Conservation (phyloP, 2,329 filamentous ascomycete genomes). For the Aspergillus fumigatiaffinis region DNA sequence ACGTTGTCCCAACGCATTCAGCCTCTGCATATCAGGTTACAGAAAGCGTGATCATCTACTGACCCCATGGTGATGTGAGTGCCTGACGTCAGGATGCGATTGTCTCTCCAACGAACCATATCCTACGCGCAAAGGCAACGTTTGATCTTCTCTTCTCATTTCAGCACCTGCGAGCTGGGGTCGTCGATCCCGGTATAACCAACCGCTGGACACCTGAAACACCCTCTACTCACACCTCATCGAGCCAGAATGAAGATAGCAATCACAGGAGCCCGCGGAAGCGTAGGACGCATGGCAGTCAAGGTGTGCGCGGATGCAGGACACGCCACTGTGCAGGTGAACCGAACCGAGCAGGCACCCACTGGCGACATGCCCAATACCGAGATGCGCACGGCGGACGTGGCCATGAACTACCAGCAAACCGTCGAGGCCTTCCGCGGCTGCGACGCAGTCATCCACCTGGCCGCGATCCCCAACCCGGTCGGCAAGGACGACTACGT, state of each 20-base stretch:
- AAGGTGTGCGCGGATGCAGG: conserved; percentile 29
- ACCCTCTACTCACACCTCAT: conserved; percentile 18
- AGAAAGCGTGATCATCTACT: neutral
- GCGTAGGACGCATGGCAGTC: conserved; percentile 27
- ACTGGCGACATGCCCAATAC: conserved; percentile 27
- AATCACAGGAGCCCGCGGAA: conserved; percentile 38
- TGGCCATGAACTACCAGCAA: conserved; percentile 30
- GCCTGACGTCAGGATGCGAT: neutral
- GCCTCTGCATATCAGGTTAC: too few relatives aligned
- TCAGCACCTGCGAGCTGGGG: neutral
- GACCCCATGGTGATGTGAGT: neutral
- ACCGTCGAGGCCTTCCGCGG: conserved; percentile 30
- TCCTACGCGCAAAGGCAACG: neutral
- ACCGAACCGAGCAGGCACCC: conserved; percentile 27
- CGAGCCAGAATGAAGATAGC: conserved; percentile 35
- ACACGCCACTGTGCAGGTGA: conserved; percentile 32
- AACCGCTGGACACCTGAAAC: neutral
- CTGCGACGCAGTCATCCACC: conserved; percentile 38
- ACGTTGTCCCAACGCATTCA: neutral
- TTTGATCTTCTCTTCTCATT: neutral
- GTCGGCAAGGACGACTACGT: conserved; percentile 27
- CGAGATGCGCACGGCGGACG: conserved; percentile 33
- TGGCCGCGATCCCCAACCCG: conserved; percentile 37
- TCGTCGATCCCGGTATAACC: neutral
- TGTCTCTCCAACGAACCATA: neutral